Conservation (phyloP, 352 stramenopile genomes). For the Thraustochytrium aureum region DNA sequence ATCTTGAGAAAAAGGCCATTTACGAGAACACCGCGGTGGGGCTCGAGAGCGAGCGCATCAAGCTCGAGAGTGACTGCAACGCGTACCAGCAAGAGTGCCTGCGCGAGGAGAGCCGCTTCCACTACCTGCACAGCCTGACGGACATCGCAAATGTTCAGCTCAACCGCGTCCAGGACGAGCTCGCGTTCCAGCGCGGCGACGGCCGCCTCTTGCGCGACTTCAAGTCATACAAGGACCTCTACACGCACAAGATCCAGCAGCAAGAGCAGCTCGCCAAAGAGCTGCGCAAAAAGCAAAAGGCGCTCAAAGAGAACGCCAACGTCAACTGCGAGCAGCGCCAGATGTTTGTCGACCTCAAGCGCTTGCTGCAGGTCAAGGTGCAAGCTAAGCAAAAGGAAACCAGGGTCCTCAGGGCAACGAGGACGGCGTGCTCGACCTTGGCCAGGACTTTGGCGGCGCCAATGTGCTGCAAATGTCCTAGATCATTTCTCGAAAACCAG, state of each 20-base stretch:
- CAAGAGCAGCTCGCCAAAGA: constrained; percentile 83
- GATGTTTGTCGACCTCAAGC: constrained; percentile 77
- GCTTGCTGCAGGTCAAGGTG: constrained; percentile 74
- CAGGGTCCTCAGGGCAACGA: constrained; percentile 17
- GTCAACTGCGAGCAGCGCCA: constrained; percentile 72
- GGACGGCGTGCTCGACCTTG: constrained; percentile 48
- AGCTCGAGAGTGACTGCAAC: constrained; percentile 81
- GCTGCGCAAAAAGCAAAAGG: constrained; percentile 81
- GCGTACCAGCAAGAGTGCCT: constrained; percentile 80
- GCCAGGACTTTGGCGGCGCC: constrained; percentile 49
- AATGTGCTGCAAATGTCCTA: constrained; percentile 39
- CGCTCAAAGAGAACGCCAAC: constrained; percentile 73
- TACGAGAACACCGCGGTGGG: constrained; percentile 83
- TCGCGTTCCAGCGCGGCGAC: constrained; percentile 75
- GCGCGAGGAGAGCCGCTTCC: constrained; percentile 77
- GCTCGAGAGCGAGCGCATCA: constrained; percentile 78
- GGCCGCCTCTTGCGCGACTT: constrained; percentile 78
- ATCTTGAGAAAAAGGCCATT: constrained; percentile 75
- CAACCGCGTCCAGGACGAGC: constrained; percentile 77
- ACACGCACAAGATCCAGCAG: constrained; percentile 83
- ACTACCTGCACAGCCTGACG: constrained; percentile 73
- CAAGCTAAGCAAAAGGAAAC: constrained; percentile 55
- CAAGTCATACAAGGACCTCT: constrained; percentile 78
- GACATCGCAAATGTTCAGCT: constrained; percentile 71
- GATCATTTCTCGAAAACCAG: too few species aligned